Evolutionary conservation across 2,329 filamentous ascomycete species (phyloP).

Genomic region (Biscogniauxia sp.): DNA sequence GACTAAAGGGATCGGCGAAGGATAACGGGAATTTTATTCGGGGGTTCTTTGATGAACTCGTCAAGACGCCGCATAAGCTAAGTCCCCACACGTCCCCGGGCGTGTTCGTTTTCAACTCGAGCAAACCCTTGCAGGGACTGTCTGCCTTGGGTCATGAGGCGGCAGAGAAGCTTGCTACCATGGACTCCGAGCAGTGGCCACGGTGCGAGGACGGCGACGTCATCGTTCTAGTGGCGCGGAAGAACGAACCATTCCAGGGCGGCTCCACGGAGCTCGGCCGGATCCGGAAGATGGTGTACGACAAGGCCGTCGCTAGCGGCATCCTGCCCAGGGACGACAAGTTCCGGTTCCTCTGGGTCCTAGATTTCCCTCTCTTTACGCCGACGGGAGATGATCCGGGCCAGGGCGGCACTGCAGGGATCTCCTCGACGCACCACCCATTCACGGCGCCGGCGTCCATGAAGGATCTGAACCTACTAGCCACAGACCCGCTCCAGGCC

Average conservation of each 20-base stretch:
- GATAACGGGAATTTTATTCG: conserved; percentile 43
- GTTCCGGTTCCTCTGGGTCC: conserved; percentile 80
- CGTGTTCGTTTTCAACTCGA: conserved; percentile 71
- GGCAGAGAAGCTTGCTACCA: conserved; percentile 24
- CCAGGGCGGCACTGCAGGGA: conserved; percentile 76
- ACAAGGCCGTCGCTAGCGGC: conserved; percentile 61
- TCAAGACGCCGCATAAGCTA: conserved; percentile 53
- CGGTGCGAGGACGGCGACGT: conserved; percentile 69
- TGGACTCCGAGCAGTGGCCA: conserved; percentile 19
- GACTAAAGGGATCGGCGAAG: conserved; percentile 49
- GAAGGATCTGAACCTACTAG: conserved; percentile 71
- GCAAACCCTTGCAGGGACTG: conserved; percentile 73
- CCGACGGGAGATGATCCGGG: conserved; percentile 64
- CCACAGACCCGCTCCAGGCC: conserved; percentile 67
- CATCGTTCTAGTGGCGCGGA: conserved; percentile 76
- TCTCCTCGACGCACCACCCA: conserved; percentile 89
- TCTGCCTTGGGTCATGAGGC: conserved; percentile 42
- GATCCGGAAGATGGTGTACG: conserved; percentile 68
- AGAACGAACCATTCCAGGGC: conserved; percentile 62
- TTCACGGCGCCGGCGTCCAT: conserved; percentile 82
- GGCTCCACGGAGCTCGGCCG: conserved; percentile 70
- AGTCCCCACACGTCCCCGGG: conserved; percentile 79
- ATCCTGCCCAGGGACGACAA: conserved; percentile 48
- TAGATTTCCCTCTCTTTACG: conserved; percentile 89
- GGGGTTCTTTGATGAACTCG: conserved; percentile 67